These are phyloP conservation scores for Ophiostoma sp. DNA, from an alignment of 2,329 filamentous ascomycete genomes.

Conservation along the genomic window DNA sequence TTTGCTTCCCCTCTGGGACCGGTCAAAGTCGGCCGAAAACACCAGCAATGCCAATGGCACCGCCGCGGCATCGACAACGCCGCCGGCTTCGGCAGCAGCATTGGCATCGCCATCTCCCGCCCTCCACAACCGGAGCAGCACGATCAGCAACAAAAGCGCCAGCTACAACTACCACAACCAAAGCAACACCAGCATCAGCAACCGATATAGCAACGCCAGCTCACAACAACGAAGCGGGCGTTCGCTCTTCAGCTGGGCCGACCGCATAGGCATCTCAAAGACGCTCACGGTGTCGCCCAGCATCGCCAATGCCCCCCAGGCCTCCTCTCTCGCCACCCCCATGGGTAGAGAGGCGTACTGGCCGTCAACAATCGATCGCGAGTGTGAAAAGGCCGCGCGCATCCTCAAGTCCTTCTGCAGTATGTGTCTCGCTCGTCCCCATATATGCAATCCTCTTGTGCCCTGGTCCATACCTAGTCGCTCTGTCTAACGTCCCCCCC, in stretches of 20 bases:
- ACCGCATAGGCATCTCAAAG: conserved; percentile 18
- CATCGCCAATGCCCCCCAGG: conserved; percentile 22
- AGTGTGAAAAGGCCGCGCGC: conserved; percentile 72
- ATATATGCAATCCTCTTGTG: no score
- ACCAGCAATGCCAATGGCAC: conserved; percentile 17
- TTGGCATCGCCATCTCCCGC: conserved; percentile 6
- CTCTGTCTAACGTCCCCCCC: conserved; percentile 16
- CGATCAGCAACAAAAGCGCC: conserved; percentile 17
- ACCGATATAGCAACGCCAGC: conserved; percentile 18
- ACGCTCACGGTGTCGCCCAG: conserved; percentile 24
- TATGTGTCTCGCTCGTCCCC: conserved; percentile 61
- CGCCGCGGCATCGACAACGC: not conserved
- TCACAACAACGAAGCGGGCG: conserved; percentile 13
- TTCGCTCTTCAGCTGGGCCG: conserved; percentile 34
- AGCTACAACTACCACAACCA: conserved; percentile 5
- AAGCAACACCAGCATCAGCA: conserved; percentile 9
- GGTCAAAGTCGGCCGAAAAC: conserved; percentile 25
- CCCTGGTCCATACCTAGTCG: not conserved
- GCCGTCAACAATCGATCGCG: conserved; percentile 68
- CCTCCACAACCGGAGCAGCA: conserved; percentile 12
- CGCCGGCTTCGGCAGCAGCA: not conserved
- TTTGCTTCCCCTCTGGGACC: conserved; percentile 40
- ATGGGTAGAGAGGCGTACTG: conserved; percentile 69
- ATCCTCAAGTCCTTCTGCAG: conserved; percentile 71
- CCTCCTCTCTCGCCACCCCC: conserved; percentile 68